Evolutionary conservation across 495 filamentous ascomycete species (phyloP).

Genomic region (Talaromyces nanjingensis): DNA sequence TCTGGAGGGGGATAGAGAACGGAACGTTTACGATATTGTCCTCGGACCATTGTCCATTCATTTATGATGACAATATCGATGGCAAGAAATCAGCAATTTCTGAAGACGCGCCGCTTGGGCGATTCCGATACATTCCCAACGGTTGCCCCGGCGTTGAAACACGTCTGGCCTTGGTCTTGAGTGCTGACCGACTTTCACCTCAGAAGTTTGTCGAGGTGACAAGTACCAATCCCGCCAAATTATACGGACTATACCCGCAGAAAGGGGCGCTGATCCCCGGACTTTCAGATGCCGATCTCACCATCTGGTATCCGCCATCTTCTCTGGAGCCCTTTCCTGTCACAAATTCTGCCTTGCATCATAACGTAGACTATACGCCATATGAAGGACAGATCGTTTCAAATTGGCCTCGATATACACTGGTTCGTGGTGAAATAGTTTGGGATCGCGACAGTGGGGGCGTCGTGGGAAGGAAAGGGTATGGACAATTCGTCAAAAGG

Average conservation of each 20-base stretch:
- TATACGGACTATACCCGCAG: slow-evolving; percentile 49
- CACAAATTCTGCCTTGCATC: slow-evolving; percentile 16
- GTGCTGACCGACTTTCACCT: slow-evolving; percentile 36
- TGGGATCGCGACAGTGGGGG: slow-evolving; percentile 25
- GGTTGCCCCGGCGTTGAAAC: slow-evolving; percentile 57
- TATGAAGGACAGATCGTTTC: slow-evolving; percentile 25
- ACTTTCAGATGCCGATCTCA: slow-evolving; percentile 45
- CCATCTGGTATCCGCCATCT: slow-evolving; percentile 41
- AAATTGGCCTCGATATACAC: slow-evolving; percentile 28
- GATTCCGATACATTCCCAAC: slow-evolving; percentile 51
- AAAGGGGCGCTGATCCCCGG: slow-evolving; percentile 52
- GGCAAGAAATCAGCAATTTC: slow-evolving; percentile 42
- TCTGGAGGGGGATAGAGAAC: slow-evolving; percentile 40
- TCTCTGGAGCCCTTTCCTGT: slow-evolving; percentile 27
- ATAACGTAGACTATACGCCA: slow-evolving; percentile 28
- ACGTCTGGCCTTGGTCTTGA: slow-evolving; percentile 33
- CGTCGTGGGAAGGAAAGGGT: slow-evolving; percentile 15
- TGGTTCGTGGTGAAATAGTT: slow-evolving; percentile 24
- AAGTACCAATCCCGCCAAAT: slow-evolving; percentile 50
- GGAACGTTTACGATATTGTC: slow-evolving; percentile 41
- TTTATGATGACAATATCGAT: slow-evolving; percentile 42
- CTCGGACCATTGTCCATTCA: slow-evolving; percentile 46
- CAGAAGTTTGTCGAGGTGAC: slow-evolving; percentile 55
- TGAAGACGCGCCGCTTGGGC: slow-evolving; percentile 35
- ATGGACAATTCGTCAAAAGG: slow-evolving; percentile 23